Evolutionary conservation across 2,329 filamentous ascomycete genomes (phyloP).

Genomic region (Fusarium illudens): DNA sequence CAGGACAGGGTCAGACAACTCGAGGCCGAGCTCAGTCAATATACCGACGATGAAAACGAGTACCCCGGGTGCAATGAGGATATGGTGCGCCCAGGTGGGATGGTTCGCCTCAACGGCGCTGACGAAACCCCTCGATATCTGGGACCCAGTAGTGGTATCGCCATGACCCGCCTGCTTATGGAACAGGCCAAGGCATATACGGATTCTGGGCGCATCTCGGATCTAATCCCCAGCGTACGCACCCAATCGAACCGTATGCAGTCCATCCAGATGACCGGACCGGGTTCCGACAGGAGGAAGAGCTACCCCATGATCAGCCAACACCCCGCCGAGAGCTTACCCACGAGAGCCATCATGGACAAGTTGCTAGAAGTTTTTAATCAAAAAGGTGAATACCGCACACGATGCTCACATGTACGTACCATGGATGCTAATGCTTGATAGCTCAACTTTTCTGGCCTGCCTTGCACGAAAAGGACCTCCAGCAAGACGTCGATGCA

Average conservation of each 20-base stretch:
- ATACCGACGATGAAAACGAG: constrained; percentile 78
- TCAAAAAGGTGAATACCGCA: constrained; percentile 71
- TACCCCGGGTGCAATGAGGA: constrained; percentile 79
- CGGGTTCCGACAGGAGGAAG: constrained; percentile 73
- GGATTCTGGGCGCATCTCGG: constrained; percentile 88
- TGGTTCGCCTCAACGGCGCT: constrained; percentile 83
- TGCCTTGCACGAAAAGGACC: constrained; percentile 82
- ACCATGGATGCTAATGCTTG: constrained; percentile 18
- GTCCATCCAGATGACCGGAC: constrained; percentile 63
- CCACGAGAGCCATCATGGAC: constrained; percentile 76
- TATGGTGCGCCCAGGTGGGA: constrained; percentile 84
- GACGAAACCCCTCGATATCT: constrained; percentile 90
- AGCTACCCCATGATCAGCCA: constrained; percentile 91
- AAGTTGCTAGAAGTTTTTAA: constrained; percentile 86
- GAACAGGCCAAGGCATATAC: constrained; percentile 95
- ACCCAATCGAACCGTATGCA: constrained; percentile 65
- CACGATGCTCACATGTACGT: neutral
- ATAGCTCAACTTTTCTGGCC: constrained; percentile 89
- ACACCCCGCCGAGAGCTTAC: constrained; percentile 78
- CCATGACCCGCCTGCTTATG: constrained; percentile 94
- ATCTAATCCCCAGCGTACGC: constrained; percentile 81
- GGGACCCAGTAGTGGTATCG: constrained; percentile 93
- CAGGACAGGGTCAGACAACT: constrained; percentile 86
- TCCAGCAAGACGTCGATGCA: constrained; percentile 78
- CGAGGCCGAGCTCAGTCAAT: constrained; percentile 80